phyloP scores from a whole-genome alignment of 139 green algal species.

The Klebsormidium nitens region DNA sequence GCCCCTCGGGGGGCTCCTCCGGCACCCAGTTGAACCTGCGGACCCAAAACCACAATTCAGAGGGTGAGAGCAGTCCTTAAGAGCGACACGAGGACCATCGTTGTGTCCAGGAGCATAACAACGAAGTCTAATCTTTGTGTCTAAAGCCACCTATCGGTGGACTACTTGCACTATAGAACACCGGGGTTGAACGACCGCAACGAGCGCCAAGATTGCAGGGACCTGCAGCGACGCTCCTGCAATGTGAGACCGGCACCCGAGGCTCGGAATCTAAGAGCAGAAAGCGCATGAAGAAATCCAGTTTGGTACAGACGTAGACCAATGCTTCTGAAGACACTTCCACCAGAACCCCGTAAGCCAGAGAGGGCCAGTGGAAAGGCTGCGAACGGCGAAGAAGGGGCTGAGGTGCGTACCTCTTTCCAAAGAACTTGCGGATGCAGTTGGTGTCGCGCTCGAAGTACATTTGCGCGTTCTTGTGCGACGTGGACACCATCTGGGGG shows the following conservation, averaged over 20 bases:
- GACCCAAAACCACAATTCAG: too few species aligned
- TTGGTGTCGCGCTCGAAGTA: conserved; percentile 91
- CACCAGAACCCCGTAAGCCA: background rate
- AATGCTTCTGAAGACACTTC: background rate
- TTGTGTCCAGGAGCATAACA: too few species aligned
- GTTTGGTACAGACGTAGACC: background rate
- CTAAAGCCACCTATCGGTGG: too few species aligned
- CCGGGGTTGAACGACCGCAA: too few species aligned
- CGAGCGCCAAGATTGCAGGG: too few species aligned
- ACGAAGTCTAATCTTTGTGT: too few species aligned
- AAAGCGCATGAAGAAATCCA: background rate
- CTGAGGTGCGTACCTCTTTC: conserved; percentile 51
- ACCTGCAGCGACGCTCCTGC: too few species aligned
- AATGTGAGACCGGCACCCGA: too few species aligned
- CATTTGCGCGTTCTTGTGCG: conserved; percentile 83
- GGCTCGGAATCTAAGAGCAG: background rate
- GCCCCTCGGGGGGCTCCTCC: background rate
- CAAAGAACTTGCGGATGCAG: conserved; percentile 73
- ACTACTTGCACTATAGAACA: too few species aligned
- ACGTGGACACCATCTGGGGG: conserved; percentile 93
- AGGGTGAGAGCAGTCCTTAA: too few species aligned
- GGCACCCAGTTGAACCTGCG: background rate
- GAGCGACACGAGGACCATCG: too few species aligned
- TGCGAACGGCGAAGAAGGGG: background rate
- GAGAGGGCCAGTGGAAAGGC: background rate